Base-by-base conservation (phyloP, 495 filamentous ascomycete genomes). In the Penicillium coprophilum region DNA sequence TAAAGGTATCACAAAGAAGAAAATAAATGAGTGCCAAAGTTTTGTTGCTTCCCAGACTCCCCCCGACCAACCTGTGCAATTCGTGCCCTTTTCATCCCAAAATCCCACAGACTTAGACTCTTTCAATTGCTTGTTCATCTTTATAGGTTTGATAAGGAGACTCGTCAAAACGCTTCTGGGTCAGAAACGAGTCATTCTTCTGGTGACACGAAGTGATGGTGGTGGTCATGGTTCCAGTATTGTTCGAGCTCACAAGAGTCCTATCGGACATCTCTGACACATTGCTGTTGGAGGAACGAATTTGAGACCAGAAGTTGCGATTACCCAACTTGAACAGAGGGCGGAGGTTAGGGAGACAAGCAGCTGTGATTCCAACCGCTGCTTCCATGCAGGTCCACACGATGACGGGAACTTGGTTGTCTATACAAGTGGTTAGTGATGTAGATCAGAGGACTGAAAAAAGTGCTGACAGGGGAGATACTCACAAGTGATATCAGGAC, bases 341-440 rank as follows among this genome's bases (percentile, higher is more conserved):
- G 24, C 63, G 49, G 9, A 69, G 58, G 41, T 69, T 69, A 3
- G 66, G 64, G 1, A 69, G 58, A 46, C 66, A 69, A 27, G 66
- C 66, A 7, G 64, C 66, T 6, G 63, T 54, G 36, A 69, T 69
- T 19, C 58, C 64, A 0, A 69, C 66, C 1, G 64, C 64, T 12
- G 58, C 58, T 48, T 69, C 66, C 19, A 57, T 50, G 41, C 66
- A 69, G 13, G 66, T 69, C 66, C 66, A 69, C 28, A 69, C 55
- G 45, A 59, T 61, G 10, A 57, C 51, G 2, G 64, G 66, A 44
- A 63, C 64, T 65, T 69, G 66, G 40, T 69, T 50, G 24, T 62
- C 66, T 66, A n/a, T 6, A 34, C 7, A 19, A 6, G 36, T 31
- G 1, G 43, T 65, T 47, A 67, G 62, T 12, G 10, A 15, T 19